A percentile compares a stretch with the other conserved stretches of the same genome.
These are phyloP conservation scores for Yamadazyma atmosphaerica DNA, from an alignment of 1,139 yeast species.

Conservation along the genomic window DNA sequence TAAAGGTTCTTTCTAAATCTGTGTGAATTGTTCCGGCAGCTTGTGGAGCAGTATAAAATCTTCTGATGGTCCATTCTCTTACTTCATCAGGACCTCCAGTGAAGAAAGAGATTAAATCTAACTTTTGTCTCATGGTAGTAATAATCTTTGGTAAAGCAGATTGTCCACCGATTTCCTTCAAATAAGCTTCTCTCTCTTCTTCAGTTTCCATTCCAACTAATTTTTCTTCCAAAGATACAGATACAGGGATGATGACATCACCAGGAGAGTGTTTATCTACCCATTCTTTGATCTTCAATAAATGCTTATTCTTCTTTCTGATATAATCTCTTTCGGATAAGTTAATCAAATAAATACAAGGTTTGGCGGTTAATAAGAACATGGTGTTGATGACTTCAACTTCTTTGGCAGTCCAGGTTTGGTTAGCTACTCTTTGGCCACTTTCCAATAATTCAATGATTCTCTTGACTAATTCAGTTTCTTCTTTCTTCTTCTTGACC, in stretches of 20 bases:
- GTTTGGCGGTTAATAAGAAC: constrained; percentile 92
- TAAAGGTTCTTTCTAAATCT: constrained; percentile 52
- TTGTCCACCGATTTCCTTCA: constrained; percentile 79
- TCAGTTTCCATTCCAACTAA: constrained; percentile 85
- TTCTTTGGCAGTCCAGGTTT: constrained; percentile 85
- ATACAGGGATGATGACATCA: constrained; percentile 90
- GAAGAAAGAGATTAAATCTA: constrained; percentile 80
- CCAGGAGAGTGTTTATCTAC: constrained; percentile 93
- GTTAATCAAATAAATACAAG: constrained; percentile 92
- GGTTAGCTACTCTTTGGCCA: constrained; percentile 91
- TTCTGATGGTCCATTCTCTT: constrained; percentile 88
- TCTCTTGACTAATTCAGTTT: constrained; percentile 75
- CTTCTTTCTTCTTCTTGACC: constrained; percentile 93
- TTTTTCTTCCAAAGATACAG: constrained; percentile 91
- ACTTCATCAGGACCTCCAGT: constrained; percentile 86
- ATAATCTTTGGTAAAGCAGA: constrained; percentile 90
- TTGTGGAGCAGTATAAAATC: constrained; percentile 81
- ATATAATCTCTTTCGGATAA: constrained; percentile 91
- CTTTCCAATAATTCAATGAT: constrained; percentile 74
- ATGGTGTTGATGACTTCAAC: constrained; percentile 85
- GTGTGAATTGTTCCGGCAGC: constrained; percentile 89
- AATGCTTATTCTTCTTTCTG: constrained; percentile 96
- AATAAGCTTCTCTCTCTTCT: constrained; percentile 90
- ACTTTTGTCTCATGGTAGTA: constrained; percentile 77
- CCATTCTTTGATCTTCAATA: constrained; percentile 93